Conservation (phyloP, 2,329 filamentous ascomycete genomes). For the Aspergillus pseudoviridinutans region DNA sequence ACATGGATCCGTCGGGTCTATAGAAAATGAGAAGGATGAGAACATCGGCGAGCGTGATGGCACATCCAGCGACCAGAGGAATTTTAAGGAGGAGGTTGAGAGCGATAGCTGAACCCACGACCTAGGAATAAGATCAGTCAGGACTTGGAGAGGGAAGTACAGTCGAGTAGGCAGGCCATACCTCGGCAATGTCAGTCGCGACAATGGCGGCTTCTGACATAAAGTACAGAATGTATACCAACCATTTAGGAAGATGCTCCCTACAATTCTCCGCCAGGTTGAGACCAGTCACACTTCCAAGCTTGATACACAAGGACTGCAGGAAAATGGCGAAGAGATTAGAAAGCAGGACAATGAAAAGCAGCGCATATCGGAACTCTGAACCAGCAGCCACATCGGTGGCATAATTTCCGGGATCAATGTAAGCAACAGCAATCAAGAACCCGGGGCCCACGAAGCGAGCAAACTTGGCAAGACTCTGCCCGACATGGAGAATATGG, state of each 20-base stretch:
- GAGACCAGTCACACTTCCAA: conserved; percentile 65
- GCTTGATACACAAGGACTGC: conserved; percentile 52
- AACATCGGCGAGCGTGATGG: conserved; percentile 55
- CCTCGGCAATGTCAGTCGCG: conserved; percentile 67
- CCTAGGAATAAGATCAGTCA: conserved; percentile 28
- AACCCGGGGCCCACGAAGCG: conserved; percentile 48
- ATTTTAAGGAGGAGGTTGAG: conserved; percentile 53
- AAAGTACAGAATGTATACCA: conserved; percentile 59
- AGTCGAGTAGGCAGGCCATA: conserved; percentile 23
- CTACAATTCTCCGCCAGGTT: conserved; percentile 65
- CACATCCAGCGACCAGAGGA: conserved; percentile 53
- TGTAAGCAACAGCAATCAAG: conserved; percentile 47
- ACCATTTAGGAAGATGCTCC: conserved; percentile 61
- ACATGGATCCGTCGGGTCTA: conserved; percentile 49
- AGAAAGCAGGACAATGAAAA: conserved; percentile 47
- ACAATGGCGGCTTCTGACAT: conserved; percentile 66
- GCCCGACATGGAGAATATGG: conserved; percentile 18
- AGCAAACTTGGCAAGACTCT: conserved; percentile 36
- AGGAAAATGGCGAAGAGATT: conserved; percentile 48
- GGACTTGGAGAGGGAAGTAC: background rate
- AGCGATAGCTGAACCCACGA: conserved; percentile 55
- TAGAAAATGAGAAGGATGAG: conserved; percentile 56
- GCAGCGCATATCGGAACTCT: conserved; percentile 39
- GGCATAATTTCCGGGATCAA: conserved; percentile 49
- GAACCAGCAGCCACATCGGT: conserved; percentile 49